phyloP scores from a whole-genome alignment of 306 rosid species.

The Rubus parviflorus region DNA sequence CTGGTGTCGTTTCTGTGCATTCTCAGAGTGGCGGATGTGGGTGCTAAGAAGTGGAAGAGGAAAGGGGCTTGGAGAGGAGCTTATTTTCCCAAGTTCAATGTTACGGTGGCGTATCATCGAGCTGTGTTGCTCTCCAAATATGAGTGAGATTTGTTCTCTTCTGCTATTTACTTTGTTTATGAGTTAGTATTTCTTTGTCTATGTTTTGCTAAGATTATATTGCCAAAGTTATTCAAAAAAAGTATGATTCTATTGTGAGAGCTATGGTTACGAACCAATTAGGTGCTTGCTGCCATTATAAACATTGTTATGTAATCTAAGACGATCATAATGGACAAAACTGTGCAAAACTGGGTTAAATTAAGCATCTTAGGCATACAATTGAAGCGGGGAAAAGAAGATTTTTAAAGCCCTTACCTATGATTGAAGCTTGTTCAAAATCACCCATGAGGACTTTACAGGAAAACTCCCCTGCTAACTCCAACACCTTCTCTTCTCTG shows the following conservation, averaged over 20 bases:
- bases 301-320: not conserved
- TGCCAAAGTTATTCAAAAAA: no score
- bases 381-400: not conserved
- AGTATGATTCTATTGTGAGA: not conserved
- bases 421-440: no score
- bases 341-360: no score
- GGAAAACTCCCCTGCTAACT: no score
- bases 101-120: slow-evolving; percentile 81
- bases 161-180: not conserved
- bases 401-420: not conserved
- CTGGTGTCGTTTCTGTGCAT: slow-evolving; percentile 67
- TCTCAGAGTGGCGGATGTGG: slow-evolving; percentile 68
- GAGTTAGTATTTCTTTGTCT: not conserved
- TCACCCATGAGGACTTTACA: not conserved
- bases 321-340: not conserved
- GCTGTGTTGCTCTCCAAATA: slow-evolving; percentile 81
- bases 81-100: slow-evolving; percentile 78
- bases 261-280: not conserved
- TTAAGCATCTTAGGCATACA: not conserved
- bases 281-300: not conserved
- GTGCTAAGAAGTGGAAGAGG: slow-evolving; percentile 80
- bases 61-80: slow-evolving; percentile 94
- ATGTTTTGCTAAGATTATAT: not conserved
- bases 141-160: slow-evolving; percentile 44
- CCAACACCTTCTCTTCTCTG: no score